Percentiles rank a stretch among this genome's conserved stretches.
These are phyloP conservation scores for Rhizopus delemar DNA, from an alignment of 371 early-diverging fungal species.

Conservation along the genomic window DNA sequence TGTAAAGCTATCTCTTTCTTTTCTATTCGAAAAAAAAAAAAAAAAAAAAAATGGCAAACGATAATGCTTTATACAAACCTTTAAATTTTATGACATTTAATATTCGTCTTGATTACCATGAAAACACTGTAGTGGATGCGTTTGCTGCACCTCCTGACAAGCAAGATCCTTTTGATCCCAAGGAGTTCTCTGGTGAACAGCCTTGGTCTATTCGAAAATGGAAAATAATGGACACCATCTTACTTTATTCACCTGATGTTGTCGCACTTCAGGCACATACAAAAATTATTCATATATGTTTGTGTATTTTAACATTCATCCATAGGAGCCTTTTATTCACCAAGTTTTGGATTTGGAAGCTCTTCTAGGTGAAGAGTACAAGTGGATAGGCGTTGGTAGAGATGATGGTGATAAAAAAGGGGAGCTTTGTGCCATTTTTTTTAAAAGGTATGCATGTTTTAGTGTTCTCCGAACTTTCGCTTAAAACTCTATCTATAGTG, in stretches of 20 bases:
- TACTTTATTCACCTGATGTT: conserved; percentile 47
- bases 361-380: conserved; percentile 46
- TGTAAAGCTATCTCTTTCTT: conserved; percentile 8
- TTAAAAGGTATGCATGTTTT: conserved; percentile 33
- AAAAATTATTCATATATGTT: not conserved
- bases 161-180: conserved; percentile 17
- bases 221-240: conserved; percentile 49
- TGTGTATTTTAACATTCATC: not conserved
- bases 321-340: conserved; percentile 48
- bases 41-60: not conserved
- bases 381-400: conserved; percentile 53
- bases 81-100: conserved; percentile 50
- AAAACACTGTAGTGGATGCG: conserved; percentile 13
- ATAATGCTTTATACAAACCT: not conserved
- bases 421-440: conserved; percentile 47
- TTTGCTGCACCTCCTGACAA: conserved; percentile 34
- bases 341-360: conserved; percentile 53
- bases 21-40: conserved; percentile 1
- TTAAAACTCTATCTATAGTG: conserved; percentile 14
- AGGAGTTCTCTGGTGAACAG: conserved; percentile 34
- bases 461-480: not conserved
- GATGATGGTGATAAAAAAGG: conserved; percentile 51
- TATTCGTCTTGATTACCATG: conserved; percentile 40
- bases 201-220: conserved; percentile 54
- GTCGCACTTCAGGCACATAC: conserved; percentile 43